Evolutionary conservation across 495 filamentous ascomycete genomes (phyloP), one percentile per base, ranked within the genome.

Genomic region (Glonium stellatum): DNA sequence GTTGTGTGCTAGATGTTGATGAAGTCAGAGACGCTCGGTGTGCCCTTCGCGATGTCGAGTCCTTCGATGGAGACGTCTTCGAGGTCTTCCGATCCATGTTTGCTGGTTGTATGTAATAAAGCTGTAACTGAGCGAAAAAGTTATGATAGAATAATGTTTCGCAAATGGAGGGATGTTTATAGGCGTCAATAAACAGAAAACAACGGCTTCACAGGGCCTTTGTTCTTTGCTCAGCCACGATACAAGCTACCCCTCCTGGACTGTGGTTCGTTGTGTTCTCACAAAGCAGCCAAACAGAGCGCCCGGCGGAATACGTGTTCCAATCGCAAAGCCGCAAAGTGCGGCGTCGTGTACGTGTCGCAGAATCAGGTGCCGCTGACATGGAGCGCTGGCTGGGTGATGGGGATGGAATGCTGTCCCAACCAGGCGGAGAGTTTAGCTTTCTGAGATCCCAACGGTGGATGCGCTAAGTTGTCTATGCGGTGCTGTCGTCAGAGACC

Each of bases 1-100:
- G 35, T 11, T 13, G 50, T 4, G 31, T 36, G 18, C n/a, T 36
- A n/a, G 27, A 51, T 51, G 52, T 66, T 22, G 21, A n/a, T 35
- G 50, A 41, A n/a, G 52, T 3, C 39, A 4, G 39, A 44, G 18
- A 13, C 39, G 12, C 39, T 44, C 10, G 2, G 1, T 3, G 18
- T 44, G 39, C 13, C 27, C 27, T 44, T 13, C 39, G 39, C 39
- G 39, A 44, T 3, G 10, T 18, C 39, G 10, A 11, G 4, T 44
- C 39, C 13, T 44, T 44, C 4, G 39, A 18, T 11, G 39, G 12
- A 15, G 39, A 44, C 39, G 39, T 4, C 12, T 18, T 13, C 18
- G 12, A 18, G 18, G 10, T 44, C 13, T 44, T 44, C 18, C 39
- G 12, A 44, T 44, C 39, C 39, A 44, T 44, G 13, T 13, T 44